A percentile compares a stretch with the other conserved stretches of the same genome.
Evolutionary conservation across 306 rosid genomes (phyloP).

Genomic region (Fagus sylvatica): DNA sequence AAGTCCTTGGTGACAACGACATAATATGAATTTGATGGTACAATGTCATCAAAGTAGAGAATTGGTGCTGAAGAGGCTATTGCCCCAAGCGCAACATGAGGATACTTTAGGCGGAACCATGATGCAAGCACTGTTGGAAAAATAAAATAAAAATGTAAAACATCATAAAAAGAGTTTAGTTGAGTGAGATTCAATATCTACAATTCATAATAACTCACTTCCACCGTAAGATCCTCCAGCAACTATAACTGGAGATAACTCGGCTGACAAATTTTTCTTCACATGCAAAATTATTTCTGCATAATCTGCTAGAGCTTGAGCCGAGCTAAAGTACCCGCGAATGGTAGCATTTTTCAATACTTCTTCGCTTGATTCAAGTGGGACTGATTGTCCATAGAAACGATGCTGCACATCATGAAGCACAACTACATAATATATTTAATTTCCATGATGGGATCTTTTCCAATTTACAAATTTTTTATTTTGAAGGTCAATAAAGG

Average conservation of each 20-base stretch:
- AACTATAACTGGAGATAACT: conserved; percentile 53
- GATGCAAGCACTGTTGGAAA: conserved; percentile 40
- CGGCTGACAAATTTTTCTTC: conserved; percentile 39
- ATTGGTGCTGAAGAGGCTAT: conserved; percentile 55
- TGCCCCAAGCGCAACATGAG: conserved; percentile 44
- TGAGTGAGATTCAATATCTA: not conserved
- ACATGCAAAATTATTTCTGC: conserved; percentile 48
- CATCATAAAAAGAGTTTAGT: not conserved
- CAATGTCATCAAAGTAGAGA: conserved; percentile 39
- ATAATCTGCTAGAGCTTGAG: conserved; percentile 82
- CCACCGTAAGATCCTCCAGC: conserved; percentile 72
- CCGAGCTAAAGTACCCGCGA: conserved; percentile 70
- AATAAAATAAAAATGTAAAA: not conserved
- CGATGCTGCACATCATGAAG: conserved; percentile 46
- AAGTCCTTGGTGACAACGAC: conserved; percentile 34
- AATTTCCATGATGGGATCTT: too few relatives aligned
- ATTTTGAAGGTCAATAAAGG: too few relatives aligned
- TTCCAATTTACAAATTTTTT: too few relatives aligned
- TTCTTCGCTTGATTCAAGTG: conserved; percentile 61
- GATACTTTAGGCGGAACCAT: conserved; percentile 54
- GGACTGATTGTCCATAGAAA: conserved; percentile 72
- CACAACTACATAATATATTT: too few relatives aligned
- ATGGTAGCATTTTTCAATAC: conserved; percentile 56
- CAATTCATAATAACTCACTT: conserved; percentile 38
- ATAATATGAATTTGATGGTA: conserved; percentile 26